Evolutionary conservation across 2,329 filamentous ascomycete genomes (phyloP).

Genomic region (Sordariomycetes sp.): DNA sequence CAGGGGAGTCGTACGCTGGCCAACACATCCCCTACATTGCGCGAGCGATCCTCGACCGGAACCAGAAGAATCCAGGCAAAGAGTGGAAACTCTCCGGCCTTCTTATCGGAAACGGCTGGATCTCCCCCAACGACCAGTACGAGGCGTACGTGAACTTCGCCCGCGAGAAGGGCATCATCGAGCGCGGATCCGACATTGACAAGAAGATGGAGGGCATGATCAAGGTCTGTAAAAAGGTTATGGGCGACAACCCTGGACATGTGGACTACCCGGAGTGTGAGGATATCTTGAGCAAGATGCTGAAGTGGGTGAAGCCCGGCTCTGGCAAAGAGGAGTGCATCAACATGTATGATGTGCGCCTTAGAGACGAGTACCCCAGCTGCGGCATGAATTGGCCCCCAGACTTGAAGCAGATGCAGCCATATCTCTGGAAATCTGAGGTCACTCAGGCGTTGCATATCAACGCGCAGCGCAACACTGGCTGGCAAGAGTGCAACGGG

Average conservation of each 20-base stretch:
- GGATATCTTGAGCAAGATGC: conserved; percentile 61
- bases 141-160: conserved; percentile 75
- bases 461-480: conserved; percentile 69
- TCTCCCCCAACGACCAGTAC: conserved; percentile 85
- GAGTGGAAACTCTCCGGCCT: conserved; percentile 76
- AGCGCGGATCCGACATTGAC: conserved; percentile 54
- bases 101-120: conserved; percentile 96
- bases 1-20: conserved; percentile 93
- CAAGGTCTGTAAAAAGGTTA: conserved; percentile 56
- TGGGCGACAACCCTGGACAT: conserved; percentile 33
- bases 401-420: conserved; percentile 67
- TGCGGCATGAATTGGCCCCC: conserved; percentile 99
- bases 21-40: conserved; percentile 97
- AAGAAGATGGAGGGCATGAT: conserved; percentile 60
- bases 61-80: conserved; percentile 46
- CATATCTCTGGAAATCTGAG: conserved; percentile 76
- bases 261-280: conserved; percentile 71
- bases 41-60: conserved; percentile 80
- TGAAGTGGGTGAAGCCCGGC: conserved; percentile 52
- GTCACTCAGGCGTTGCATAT: conserved; percentile 77
- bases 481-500: conserved; percentile 87
- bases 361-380: conserved; percentile 68
- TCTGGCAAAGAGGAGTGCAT: conserved; percentile 53
- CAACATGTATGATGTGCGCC: conserved; percentile 96
- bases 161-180: conserved; percentile 65